phyloP scores from a whole-genome alignment of 169 alveolate genomes.

The Cryptosporidium xiaoi region DNA sequence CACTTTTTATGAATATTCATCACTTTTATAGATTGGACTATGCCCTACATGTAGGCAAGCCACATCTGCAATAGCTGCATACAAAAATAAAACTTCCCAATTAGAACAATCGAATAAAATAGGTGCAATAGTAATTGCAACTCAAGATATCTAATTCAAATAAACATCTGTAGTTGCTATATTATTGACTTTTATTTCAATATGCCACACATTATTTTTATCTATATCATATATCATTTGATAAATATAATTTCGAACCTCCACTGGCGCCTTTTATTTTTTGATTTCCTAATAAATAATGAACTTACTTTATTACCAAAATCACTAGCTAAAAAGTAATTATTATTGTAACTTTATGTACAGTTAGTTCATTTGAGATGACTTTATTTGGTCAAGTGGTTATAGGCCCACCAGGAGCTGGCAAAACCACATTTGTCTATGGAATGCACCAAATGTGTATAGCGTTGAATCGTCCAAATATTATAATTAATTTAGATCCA shows the following conservation, averaged over 20 bases:
- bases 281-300: not conserved
- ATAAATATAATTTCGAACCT: slow-evolving; percentile 6
- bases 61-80: slow-evolving; percentile 52
- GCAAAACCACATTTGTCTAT: slow-evolving; percentile 93
- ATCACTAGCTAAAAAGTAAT: too few species aligned
- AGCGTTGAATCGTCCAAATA: slow-evolving; percentile 83
- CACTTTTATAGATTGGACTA: slow-evolving; percentile 39
- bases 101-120: not conserved
- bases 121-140: slow-evolving; percentile 44
- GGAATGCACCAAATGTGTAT: slow-evolving; percentile 89
- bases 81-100: not conserved
- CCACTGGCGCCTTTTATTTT: slow-evolving; percentile 28
- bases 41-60: slow-evolving; percentile 69
- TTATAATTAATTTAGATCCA: slow-evolving; percentile 92
- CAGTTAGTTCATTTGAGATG: not conserved
- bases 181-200: not conserved
- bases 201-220: too few species aligned
- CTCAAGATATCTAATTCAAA: slow-evolving; percentile 17
- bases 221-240: too few species aligned
- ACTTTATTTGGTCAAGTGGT: slow-evolving; percentile 90
- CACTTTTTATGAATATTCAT: not conserved
- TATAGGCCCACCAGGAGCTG: slow-evolving; percentile 96
- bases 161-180: not conserved
- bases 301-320: not conserved
- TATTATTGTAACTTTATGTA: not conserved